Evolutionary conservation across 2,329 filamentous ascomycete genomes (phyloP), one percentile per base, ranked within the genome.

Genomic region (Pochonia chlamydosporia): DNA sequence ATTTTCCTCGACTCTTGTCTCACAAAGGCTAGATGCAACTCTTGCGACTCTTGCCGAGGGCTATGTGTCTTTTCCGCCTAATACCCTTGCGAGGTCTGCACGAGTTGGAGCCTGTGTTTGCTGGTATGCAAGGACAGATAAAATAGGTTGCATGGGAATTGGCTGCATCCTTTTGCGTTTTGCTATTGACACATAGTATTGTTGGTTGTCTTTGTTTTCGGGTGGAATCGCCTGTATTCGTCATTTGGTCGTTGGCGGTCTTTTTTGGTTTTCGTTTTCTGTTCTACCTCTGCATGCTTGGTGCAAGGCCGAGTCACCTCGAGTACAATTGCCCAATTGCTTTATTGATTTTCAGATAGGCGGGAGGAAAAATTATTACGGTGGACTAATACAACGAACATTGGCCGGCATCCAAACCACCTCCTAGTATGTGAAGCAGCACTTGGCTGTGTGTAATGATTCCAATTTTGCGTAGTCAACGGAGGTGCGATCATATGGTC

Each of bases 341-440:
- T 8, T 20, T 36, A n/a, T 20, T 20, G 20, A 40, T 24, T 24
- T 18, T 8, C 13, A 25, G 31, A 37, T 23, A 11, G 24, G 40
- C 30, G 20, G 21, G 20, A 46, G 18, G 26, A 33, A 25, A 23
- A 40, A 24, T 40, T 11, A 11, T 36, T 33, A 25, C 20, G 40
- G 26, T 35, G 31, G 18, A 33, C 14, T 35, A 40, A 44, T 43
- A 33, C 26, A 48, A 35, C 35, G 37, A 30, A 31, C 25, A 25
- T 48, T 18, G 40, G 40, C 26, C 20, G 18, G 31, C n/a, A 23
- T 39, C 35, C 35, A 23, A n/a, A n/a, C n/a, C n/a, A n/a, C n/a
- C n/a, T n/a, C n/a, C n/a, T n/a, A n/a, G n/a, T n/a, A n/a, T n/a
- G n/a, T n/a, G n/a, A n/a, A n/a, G n/a, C n/a, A n/a, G n/a, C n/a